Evolutionary conservation across 139 green algal species (phyloP).

Genomic region (Axilococcus clingmanii): DNA sequence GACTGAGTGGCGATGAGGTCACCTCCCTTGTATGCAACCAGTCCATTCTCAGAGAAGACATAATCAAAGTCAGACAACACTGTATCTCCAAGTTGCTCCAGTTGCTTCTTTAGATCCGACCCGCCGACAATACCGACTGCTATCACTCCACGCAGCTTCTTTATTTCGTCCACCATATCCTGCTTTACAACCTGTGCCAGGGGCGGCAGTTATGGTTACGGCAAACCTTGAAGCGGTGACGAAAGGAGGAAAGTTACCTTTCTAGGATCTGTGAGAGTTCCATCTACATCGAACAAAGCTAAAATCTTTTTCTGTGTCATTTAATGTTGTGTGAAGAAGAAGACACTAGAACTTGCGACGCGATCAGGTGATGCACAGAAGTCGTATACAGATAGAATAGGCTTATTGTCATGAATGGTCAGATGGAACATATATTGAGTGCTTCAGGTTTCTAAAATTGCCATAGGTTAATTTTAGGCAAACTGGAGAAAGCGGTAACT

Average conservation of each 20-base stretch:
- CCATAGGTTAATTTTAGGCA: no score
- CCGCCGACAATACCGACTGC: conserved; percentile 95
- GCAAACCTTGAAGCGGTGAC: not conserved
- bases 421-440: no score
- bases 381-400: no score
- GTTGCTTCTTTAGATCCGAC: conserved; percentile 92
- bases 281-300: conserved; percentile 95
- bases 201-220: not conserved
- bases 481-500: no score
- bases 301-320: no score
- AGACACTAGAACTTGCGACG: not conserved
- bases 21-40: conserved; percentile 86
- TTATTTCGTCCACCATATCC: conserved; percentile 66
- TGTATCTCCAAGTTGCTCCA: conserved; percentile 85
- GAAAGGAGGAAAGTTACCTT: conserved; percentile 61
- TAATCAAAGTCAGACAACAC: conserved; percentile 81
- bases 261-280: conserved; percentile 81
- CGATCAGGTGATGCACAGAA: not conserved
- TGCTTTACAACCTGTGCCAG: conserved; percentile 32
- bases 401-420: no score
- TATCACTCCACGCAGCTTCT: conserved; percentile 75
- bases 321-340: no score
- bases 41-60: conserved; percentile 94
- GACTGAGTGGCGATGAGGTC: conserved; percentile 53
- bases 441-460: no score